Percentiles rank a stretch among this genome's conserved stretches.
Conservation (phyloP, 345 rosid genomes). For the Citrus cavaleriei region DNA sequence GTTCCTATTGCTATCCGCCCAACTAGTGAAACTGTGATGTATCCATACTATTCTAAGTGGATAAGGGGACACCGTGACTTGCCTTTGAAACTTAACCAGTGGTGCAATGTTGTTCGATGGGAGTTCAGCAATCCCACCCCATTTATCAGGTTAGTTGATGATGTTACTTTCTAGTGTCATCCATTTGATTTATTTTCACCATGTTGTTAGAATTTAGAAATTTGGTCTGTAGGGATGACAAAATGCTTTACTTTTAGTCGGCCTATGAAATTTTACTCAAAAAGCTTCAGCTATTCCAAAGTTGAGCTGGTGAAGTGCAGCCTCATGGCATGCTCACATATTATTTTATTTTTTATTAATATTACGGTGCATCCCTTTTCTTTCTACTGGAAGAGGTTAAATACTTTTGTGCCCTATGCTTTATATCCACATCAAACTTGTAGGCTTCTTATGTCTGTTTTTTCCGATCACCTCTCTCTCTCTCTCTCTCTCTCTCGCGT, state of each 20-base stretch:
- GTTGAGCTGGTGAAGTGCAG: neutral
- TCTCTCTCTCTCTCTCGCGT: neutral
- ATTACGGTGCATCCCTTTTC: too few species aligned
- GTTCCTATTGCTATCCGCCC: conserved; percentile 94
- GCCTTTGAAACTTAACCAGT: conserved; percentile 92
- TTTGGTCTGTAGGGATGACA: neutral
- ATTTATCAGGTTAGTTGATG: conserved; percentile 70
- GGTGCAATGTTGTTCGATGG: conserved; percentile 99
- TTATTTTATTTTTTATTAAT: neutral
- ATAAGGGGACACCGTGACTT: conserved; percentile 96
- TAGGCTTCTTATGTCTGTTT: neutral
- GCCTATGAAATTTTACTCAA: neutral
- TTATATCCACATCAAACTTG: neutral
- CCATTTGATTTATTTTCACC: neutral
- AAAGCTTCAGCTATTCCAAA: neutral
- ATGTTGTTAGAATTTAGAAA: neutral
- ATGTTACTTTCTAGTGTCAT: neutral
- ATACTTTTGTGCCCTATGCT: neutral
- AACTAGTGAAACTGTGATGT: conserved; percentile 98
- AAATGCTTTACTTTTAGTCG: neutral
- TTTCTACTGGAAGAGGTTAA: neutral
- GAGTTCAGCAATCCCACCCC: conserved; percentile 99
- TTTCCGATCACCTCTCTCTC: neutral
- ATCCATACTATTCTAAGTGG: conserved; percentile 97
- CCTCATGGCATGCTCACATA: neutral